phyloP scores from a whole-genome alignment of 805 yeast species.

The Vanderwaltozyma yarrowii region DNA sequence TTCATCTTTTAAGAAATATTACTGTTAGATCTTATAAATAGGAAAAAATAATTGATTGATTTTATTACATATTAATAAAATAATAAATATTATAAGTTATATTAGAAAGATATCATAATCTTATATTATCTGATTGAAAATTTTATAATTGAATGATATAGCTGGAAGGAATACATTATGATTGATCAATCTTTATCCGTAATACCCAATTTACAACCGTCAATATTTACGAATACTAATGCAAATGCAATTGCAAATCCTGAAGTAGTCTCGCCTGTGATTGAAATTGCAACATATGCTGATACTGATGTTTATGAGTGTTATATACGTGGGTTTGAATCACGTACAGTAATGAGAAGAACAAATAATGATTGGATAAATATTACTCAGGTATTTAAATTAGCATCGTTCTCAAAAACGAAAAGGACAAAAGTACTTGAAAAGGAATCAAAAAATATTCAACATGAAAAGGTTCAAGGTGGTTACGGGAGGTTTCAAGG shows the following conservation, averaged over 20 bases:
- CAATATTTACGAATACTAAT: background rate
- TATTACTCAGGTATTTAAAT: constrained; percentile 71
- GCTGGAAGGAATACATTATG: too few relatives aligned
- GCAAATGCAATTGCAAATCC: too few relatives aligned
- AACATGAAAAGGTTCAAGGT: constrained; percentile 75
- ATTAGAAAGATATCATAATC: too few relatives aligned
- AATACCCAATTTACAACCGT: background rate
- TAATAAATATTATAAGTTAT: too few relatives aligned
- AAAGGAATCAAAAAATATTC: constrained; percentile 58
- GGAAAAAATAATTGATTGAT: too few relatives aligned
- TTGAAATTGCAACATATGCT: constrained; percentile 37
- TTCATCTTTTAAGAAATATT: too few relatives aligned
- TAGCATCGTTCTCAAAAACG: constrained; percentile 70
- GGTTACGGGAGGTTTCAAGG: constrained; percentile 83
- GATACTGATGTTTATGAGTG: constrained; percentile 49
- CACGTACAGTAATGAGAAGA: constrained; percentile 57
- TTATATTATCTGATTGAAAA: too few relatives aligned
- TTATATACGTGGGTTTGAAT: constrained; percentile 42
- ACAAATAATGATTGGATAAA: constrained; percentile 89
- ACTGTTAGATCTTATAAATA: too few relatives aligned
- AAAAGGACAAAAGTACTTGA: constrained; percentile 69
- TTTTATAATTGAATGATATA: too few relatives aligned
- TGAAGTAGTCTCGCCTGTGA: constrained; percentile 9
- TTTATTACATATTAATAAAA: too few relatives aligned
- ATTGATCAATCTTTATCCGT: too few relatives aligned